A percentile compares a stretch with the other conserved stretches of the same genome.
Evolutionary conservation across 345 rosid genomes (phyloP).

Genomic region (Rhodamnia argentea): DNA sequence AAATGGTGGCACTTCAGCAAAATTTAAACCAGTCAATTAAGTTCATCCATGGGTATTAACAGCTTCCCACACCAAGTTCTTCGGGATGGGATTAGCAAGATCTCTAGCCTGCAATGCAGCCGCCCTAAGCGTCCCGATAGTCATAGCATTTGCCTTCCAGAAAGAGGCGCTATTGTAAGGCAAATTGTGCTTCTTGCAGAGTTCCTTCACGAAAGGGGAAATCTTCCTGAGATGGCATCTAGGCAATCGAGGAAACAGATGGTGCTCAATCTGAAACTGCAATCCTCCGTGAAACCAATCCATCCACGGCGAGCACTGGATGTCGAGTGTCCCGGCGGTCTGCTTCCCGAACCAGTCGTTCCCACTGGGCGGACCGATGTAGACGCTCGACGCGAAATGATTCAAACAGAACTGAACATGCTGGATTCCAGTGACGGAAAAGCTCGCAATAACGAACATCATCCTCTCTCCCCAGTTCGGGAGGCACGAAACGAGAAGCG

Average conservation of each 20-base stretch:
- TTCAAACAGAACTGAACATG: conserved; percentile 83
- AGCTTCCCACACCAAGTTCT: conserved; percentile 90
- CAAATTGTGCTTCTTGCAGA: conserved; percentile 85
- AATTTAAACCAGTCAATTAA: neutral
- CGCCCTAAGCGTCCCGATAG: conserved; percentile 47
- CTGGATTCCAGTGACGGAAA: conserved; percentile 62
- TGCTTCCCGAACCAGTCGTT: conserved; percentile 96
- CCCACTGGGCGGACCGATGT: conserved; percentile 65
- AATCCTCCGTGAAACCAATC: conserved; percentile 84
- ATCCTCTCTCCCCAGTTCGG: conserved; percentile 78
- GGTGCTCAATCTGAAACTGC: conserved; percentile 74
- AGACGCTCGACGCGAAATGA: conserved; percentile 70
- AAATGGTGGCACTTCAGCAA: neutral
- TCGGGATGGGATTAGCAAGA: conserved; percentile 40
- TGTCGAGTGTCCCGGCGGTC: conserved; percentile 68
- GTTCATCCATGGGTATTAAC: conserved; percentile 77
- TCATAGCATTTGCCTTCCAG: conserved; percentile 70
- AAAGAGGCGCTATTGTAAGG: conserved; percentile 76
- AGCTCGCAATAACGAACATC: conserved; percentile 54
- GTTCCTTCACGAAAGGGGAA: conserved; percentile 62
- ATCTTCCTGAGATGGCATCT: conserved; percentile 65
- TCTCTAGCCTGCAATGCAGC: conserved; percentile 87
- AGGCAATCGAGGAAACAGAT: conserved; percentile 75
- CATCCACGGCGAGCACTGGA: conserved; percentile 51
- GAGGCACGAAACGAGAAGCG: conserved; percentile 58